Evolutionary conservation across 1,284 basidiomycete species (phyloP).

Genomic region (Pseudozyma thailandica): DNA sequence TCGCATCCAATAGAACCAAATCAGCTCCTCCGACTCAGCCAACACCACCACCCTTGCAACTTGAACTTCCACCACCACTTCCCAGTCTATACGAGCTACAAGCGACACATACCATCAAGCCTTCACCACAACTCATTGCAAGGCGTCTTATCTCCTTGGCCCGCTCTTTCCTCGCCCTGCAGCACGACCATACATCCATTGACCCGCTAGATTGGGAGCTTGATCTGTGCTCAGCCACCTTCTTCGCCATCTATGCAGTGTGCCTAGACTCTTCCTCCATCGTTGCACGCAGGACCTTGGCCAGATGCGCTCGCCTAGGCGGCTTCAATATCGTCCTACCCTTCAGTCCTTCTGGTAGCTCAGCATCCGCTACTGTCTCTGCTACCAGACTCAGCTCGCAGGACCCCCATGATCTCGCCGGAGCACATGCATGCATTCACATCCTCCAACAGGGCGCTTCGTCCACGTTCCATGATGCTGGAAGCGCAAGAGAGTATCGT

Average conservation of each 20-base stretch:
- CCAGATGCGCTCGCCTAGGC: constrained; percentile 55
- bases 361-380: constrained; percentile 28
- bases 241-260: constrained; percentile 56
- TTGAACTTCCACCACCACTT: constrained; percentile 33
- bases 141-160: constrained; percentile 35
- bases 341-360: constrained; percentile 53
- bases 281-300: constrained; percentile 47
- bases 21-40: constrained; percentile 5
- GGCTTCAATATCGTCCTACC: constrained; percentile 58
- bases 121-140: constrained; percentile 25
- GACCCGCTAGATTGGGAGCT: constrained; percentile 37
- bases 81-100: constrained; percentile 32
- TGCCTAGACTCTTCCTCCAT: constrained; percentile 48
- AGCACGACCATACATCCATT: neutral
- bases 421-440: constrained; percentile 59
- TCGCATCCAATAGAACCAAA: constrained; percentile 12
- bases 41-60: constrained; percentile 7
- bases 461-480: constrained; percentile 52
- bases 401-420: constrained; percentile 41
- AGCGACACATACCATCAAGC: constrained; percentile 8
- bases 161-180: constrained; percentile 31
- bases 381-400: constrained; percentile 37
- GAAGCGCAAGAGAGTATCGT: constrained; percentile 57
- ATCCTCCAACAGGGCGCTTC: constrained; percentile 57
- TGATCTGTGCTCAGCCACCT: constrained; percentile 56